Evolutionary conservation across 2,329 filamentous ascomycete genomes (phyloP).

Genomic region (Tolypocladium ovalisporum): DNA sequence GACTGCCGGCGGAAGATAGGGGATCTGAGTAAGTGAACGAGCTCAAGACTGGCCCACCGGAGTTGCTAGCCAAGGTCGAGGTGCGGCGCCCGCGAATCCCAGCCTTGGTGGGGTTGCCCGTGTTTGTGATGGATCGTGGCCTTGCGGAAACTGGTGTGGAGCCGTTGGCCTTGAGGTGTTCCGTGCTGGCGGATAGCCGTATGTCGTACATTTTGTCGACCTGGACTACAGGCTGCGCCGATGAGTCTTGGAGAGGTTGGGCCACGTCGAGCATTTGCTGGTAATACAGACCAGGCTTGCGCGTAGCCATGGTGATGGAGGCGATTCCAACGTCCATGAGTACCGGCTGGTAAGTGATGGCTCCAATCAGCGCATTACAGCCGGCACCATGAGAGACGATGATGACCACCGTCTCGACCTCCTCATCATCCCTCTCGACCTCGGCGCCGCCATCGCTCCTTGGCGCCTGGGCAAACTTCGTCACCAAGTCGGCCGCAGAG

Average conservation of each 20-base stretch:
- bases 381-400: slow-evolving; percentile 91
- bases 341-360: slow-evolving; percentile 82
- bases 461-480: slow-evolving; percentile 19
- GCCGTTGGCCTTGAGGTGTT: slow-evolving; percentile 49
- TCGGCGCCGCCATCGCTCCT: slow-evolving; percentile 19
- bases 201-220: slow-evolving; percentile 61
- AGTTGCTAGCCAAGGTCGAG: slow-evolving; percentile 12
- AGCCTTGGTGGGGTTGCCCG: slow-evolving; percentile 13
- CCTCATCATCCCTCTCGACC: slow-evolving; percentile 41
- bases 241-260: slow-evolving; percentile 9
- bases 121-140: slow-evolving; percentile 20
- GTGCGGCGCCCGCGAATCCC: slow-evolving; percentile 27
- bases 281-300: slow-evolving; percentile 37
- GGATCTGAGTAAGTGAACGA: slow-evolving; percentile 30
- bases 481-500: slow-evolving; percentile 39
- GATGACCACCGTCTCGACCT: slow-evolving; percentile 68
- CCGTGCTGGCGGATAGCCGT: slow-evolving; percentile 61
- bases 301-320: slow-evolving; percentile 78
- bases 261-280: slow-evolving; percentile 19
- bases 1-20: slow-evolving; percentile 26
- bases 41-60: slow-evolving; percentile 15
- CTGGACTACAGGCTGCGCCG: slow-evolving; percentile 22
- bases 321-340: slow-evolving; percentile 84
- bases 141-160: slow-evolving; percentile 23
- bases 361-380: slow-evolving; percentile 89